These are phyloP conservation scores for Staphylotrichum tortipilum DNA, from an alignment of 495 filamentous ascomycete species.

Conservation along the genomic window DNA sequence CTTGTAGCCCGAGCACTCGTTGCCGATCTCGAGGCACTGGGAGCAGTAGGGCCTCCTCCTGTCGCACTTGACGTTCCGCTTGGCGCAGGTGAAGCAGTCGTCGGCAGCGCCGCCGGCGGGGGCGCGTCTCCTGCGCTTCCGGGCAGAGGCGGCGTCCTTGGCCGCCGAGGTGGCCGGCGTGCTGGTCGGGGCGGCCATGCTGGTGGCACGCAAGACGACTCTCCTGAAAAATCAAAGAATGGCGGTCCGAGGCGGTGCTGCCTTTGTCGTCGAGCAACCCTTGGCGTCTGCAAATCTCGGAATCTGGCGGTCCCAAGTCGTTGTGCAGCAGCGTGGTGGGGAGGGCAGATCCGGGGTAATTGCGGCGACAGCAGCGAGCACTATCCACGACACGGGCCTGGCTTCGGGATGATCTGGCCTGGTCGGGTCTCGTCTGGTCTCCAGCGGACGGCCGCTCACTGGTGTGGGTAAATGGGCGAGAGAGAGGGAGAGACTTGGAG, in stretches of 20 bases:
- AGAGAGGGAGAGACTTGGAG: constrained; percentile 36
- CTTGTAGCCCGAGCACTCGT: constrained; percentile 94
- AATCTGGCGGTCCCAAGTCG: no score
- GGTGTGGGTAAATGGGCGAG: constrained; percentile 39
- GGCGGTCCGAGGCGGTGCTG: no score
- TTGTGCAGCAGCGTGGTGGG: neutral
- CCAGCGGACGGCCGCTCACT: constrained; percentile 30
- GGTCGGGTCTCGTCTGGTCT: no score
- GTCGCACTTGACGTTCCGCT: constrained; percentile 77
- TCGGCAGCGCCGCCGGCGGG: constrained; percentile 83
- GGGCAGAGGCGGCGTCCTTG: constrained; percentile 39
- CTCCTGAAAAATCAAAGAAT: no score
- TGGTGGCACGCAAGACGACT: no score
- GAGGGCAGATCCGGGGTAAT: neutral
- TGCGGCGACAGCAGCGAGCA: constrained; percentile 8
- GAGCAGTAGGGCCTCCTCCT: constrained; percentile 90
- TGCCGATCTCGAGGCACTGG: constrained; percentile 83
- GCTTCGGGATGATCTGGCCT: no score
- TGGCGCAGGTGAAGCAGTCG: constrained; percentile 92
- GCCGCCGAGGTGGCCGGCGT: constrained; percentile 31
- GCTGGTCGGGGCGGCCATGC: constrained; percentile 40
- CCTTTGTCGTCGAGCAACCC: no score
- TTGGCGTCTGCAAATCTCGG: neutral
- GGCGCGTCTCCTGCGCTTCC: constrained; percentile 81
- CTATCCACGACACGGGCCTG: constrained; percentile 27